phyloP scores from a whole-genome alignment of 1,139 yeast genomes.

The Yamadazyma atmosphaerica region DNA sequence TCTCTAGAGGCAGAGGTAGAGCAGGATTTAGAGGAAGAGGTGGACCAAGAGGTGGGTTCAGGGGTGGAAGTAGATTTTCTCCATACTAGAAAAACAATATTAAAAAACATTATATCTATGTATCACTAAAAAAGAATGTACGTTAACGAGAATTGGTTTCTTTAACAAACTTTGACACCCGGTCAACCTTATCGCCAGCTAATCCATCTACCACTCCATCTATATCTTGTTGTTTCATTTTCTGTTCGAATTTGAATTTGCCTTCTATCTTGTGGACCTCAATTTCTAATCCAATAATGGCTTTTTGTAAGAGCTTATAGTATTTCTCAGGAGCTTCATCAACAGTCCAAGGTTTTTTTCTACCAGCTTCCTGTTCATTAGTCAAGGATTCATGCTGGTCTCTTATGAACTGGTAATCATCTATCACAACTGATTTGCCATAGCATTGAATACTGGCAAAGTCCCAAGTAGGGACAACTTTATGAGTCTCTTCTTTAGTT shows the following conservation, averaged over 20 bases:
- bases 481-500: constrained; percentile 56
- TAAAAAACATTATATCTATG: background rate
- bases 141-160: constrained; percentile 18
- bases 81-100: constrained; percentile 17
- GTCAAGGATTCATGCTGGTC: constrained; percentile 48
- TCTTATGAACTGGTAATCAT: constrained; percentile 49
- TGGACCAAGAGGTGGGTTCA: constrained; percentile 20
- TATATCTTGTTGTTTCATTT: constrained; percentile 42
- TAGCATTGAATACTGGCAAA: constrained; percentile 61
- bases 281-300: constrained; percentile 61
- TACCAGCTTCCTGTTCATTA: constrained; percentile 45
- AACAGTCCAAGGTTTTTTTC: constrained; percentile 54
- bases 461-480: constrained; percentile 74
- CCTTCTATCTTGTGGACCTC: constrained; percentile 52
- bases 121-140: background rate
- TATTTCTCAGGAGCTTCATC: constrained; percentile 59
- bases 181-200: constrained; percentile 24
- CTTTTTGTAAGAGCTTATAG: constrained; percentile 44
- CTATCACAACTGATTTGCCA: constrained; percentile 52
- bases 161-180: constrained; percentile 24
- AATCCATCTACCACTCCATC: constrained; percentile 56
- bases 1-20: constrained; percentile 37
- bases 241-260: constrained; percentile 65
- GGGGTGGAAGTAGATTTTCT: constrained; percentile 16
- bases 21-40: constrained; percentile 14